Evolutionary conservation across 2,329 filamentous ascomycete genomes (phyloP).

Genomic region (Hirsutella thompsonii): DNA sequence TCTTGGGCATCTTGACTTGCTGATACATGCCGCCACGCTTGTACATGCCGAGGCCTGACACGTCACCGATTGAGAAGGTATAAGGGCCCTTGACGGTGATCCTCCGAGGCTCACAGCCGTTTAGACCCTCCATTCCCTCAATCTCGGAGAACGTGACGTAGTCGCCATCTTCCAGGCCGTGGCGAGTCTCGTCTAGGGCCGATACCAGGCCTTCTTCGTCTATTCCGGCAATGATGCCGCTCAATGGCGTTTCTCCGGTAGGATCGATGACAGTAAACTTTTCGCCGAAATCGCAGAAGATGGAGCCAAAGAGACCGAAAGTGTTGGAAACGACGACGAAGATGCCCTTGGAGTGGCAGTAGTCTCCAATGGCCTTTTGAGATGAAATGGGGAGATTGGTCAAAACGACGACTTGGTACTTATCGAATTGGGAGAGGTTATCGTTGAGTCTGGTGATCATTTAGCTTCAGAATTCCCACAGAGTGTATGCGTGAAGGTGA

Average conservation of each 20-base stretch:
- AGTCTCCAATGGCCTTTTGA: conserved; percentile 78
- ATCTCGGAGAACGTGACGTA: conserved; percentile 91
- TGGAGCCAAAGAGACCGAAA: conserved; percentile 84
- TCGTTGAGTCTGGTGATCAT: conserved; percentile 50
- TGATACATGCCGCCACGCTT: conserved; percentile 78
- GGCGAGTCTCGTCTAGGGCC: conserved; percentile 84
- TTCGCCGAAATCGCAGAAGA: conserved; percentile 95
- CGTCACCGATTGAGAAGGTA: conserved; percentile 93
- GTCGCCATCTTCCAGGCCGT: conserved; percentile 92
- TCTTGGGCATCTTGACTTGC: conserved; percentile 98
- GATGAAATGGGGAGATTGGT: conserved; percentile 71
- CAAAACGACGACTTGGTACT: conserved; percentile 85
- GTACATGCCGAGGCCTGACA: conserved; percentile 77
- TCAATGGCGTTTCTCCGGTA: conserved; percentile 78
- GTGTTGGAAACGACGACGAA: conserved; percentile 81
- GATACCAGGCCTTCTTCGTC: conserved; percentile 85
- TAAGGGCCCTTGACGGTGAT: conserved; percentile 92
- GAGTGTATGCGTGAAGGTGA: too few relatives aligned
- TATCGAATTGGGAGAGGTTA: conserved; percentile 70
- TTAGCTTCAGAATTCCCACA: conserved; percentile 2
- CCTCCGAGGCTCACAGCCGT: conserved; percentile 73
- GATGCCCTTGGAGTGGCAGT: conserved; percentile 88
- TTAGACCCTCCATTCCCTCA: conserved; percentile 82
- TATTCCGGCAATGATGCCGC: conserved; percentile 81
- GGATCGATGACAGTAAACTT: conserved; percentile 85